Conservation (phyloP, 2,329 filamentous ascomycete genomes). For the Phyllosticta paracitricarpa region DNA sequence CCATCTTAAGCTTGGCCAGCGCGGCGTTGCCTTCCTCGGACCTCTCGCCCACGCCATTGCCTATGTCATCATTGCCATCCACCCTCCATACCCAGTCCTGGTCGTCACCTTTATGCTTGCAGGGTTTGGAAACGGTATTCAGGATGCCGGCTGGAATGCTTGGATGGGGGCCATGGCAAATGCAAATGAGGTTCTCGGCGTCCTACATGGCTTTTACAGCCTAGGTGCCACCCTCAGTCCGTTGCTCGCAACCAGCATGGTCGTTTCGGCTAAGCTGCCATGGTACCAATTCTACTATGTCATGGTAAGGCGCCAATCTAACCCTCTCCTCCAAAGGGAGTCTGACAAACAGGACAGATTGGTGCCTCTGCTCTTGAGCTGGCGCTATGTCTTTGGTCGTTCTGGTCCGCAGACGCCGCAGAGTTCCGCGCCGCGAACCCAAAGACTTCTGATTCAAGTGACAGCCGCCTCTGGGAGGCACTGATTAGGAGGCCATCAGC, state of each 20-base stretch:
- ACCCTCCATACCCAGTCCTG: conserved; percentile 60
- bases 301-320: conserved; percentile 43
- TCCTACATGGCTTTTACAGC: conserved; percentile 64
- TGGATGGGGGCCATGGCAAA: conserved; percentile 63
- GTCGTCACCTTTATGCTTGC: conserved; percentile 55
- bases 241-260: conserved; percentile 62
- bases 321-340: not conserved
- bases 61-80: conserved; percentile 54
- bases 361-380: conserved; percentile 49
- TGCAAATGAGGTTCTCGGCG: conserved; percentile 63
- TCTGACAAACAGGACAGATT: conserved; percentile 27
- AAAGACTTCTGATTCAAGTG: conserved; percentile 31
- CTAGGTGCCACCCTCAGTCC: conserved; percentile 61
- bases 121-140: conserved; percentile 62
- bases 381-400: conserved; percentile 41
- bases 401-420: conserved; percentile 53
- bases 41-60: conserved; percentile 54
- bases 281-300: conserved; percentile 74
- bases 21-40: conserved; percentile 58
- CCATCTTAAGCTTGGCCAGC: conserved; percentile 56
- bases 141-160: conserved; percentile 52
- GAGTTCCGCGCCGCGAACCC: conserved; percentile 46
- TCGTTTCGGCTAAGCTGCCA: conserved; percentile 48
- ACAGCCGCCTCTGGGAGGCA: conserved; percentile 43
- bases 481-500: conserved; percentile 37